These are phyloP conservation scores for Penicillium sp. DNA, from an alignment of 2,329 filamentous ascomycete species.

Conservation along the genomic window DNA sequence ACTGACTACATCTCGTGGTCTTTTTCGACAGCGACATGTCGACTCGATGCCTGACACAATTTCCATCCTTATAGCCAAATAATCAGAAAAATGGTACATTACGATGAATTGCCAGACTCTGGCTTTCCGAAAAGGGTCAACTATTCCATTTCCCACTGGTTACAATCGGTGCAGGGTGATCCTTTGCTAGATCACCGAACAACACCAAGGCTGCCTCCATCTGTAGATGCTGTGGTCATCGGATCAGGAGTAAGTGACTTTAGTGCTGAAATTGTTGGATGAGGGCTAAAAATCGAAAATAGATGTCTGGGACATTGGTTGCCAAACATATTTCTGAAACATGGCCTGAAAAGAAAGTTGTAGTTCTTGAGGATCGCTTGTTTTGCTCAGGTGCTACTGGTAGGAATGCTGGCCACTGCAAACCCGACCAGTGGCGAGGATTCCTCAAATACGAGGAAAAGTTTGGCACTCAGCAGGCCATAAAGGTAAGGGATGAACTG, in stretches of 20 bases:
- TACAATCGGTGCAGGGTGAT: neutral
- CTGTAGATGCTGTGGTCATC: slow-evolving; percentile 1
- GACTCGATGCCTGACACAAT: neutral
- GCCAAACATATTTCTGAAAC: neutral
- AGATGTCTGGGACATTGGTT: neutral
- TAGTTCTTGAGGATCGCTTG: neutral
- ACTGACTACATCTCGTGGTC: neutral
- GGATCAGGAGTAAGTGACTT: neutral
- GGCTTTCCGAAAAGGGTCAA: neutral
- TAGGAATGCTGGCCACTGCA: slow-evolving; percentile 4
- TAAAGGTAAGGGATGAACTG: neutral
- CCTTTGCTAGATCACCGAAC: neutral
- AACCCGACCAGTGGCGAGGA: slow-evolving; percentile 5
- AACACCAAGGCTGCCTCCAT: neutral
- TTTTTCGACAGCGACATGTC: no score
- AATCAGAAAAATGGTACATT: neutral
- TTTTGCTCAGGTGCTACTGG: slow-evolving; percentile 3
- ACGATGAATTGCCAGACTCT: neutral
- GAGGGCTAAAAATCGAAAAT: neutral
- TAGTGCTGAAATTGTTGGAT: neutral
- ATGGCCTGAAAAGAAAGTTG: slow-evolving; percentile 1
- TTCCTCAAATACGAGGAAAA: neutral
- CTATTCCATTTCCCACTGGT: slow-evolving; percentile 3
- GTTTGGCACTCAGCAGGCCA: neutral
- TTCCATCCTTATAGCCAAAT: neutral